Conservation (phyloP, 495 filamentous ascomycete genomes). For the Podospora conica region DNA sequence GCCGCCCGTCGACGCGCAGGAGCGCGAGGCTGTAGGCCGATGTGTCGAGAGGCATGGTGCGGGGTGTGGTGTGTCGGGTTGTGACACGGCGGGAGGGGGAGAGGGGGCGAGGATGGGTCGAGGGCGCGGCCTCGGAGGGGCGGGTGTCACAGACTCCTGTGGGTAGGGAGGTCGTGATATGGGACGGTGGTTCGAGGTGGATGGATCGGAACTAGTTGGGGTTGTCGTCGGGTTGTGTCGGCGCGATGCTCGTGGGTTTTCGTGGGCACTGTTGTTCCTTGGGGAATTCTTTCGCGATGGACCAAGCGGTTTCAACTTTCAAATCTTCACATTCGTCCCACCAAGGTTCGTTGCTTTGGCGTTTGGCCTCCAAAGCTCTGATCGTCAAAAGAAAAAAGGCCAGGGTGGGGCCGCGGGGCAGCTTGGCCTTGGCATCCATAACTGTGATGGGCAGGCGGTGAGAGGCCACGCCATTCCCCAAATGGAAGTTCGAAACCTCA, state of each 20-base stretch:
- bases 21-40: constrained; percentile 79
- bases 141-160: neutral
- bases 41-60: constrained; percentile 82
- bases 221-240: neutral
- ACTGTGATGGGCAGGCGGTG: neutral
- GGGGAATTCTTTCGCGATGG: neutral
- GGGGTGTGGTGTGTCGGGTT: neutral
- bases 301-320: neutral
- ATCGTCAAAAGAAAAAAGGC: neutral
- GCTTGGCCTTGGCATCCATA: neutral
- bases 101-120: neutral
- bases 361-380: neutral
- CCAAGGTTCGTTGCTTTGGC: neutral
- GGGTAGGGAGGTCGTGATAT: neutral
- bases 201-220: neutral
- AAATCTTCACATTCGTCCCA: neutral
- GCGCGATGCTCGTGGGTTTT: neutral
- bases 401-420: neutral
- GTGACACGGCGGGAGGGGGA: neutral
- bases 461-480: neutral
- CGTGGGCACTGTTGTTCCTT: neutral
- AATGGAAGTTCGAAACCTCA: neutral
- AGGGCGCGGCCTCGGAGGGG: neutral
- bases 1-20: constrained; percentile 86
- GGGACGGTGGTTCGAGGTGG: neutral